Base-by-base conservation (phyloP, 2,329 filamentous ascomycete species). In the Trichoderma breve region DNA sequence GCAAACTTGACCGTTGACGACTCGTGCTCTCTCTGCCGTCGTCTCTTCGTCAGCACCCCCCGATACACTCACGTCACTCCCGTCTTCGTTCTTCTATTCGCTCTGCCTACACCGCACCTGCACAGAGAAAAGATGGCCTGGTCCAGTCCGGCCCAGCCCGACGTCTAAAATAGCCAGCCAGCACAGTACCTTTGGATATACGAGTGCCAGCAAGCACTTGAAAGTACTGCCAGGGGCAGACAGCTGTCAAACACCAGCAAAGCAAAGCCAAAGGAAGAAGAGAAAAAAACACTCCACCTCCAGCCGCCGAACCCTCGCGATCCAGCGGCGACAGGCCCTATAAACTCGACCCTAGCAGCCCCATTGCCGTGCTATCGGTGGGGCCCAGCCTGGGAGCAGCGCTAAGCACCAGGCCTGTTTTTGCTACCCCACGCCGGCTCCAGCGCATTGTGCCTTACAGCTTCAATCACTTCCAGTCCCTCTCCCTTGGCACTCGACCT, bases 391-490 rank as follows among this genome's bases (percentile, higher is more conserved):
- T 60, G 51, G 51, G 69, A 66, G 64, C 53, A 72, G 71, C 64
- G 71, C 71, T 70, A 70, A 47, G 62, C 63, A 43, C 57, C 66
- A 67, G 64, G 64, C 71, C 64, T 47, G 32, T 57, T 69, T 39
- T 69, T 69, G 53, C 55, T 72, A 72, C 71, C 71, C 71, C 71
- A 72, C 71, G 71, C 71, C 39, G 57, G 64, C 64, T 58, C 57
- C 65, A 63, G 71, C 58, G 64, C 71, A 63, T 69, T 58, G 61
- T 71, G 71, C 71, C 67, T 71, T 72, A 72, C 71, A 72, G 70
- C 70, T 58, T 43, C 65, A 60, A 26, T 24, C 65, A 60, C 34
- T 24, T 57, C 43, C 39, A 43, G 39, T 43, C 57, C 67, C 55
- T 51, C 47, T 65, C 60, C 61, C 69, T 43, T 58, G 66, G 32